Evolutionary conservation across 331 rosid genomes (phyloP).

Genomic region (Erythrophleum ivorense): DNA sequence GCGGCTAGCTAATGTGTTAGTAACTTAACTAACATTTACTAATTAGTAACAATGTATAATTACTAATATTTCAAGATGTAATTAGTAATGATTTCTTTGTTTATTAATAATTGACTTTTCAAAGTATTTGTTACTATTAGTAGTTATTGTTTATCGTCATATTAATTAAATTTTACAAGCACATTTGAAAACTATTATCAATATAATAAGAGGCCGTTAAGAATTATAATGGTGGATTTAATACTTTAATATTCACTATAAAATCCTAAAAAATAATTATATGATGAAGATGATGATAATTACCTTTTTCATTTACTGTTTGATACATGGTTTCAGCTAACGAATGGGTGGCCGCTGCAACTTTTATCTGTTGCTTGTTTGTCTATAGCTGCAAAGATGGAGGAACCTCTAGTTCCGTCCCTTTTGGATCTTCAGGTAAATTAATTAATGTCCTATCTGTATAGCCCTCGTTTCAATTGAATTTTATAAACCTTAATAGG

Average conservation of each 20-base stretch:
- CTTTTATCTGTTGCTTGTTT: constrained; percentile 91
- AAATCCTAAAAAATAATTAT: not conserved
- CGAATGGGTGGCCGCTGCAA: constrained; percentile 93
- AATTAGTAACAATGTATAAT: too few relatives aligned
- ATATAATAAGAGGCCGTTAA: not conserved
- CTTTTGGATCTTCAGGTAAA: constrained; percentile 92
- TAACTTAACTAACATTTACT: too few relatives aligned
- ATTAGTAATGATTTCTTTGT: too few relatives aligned
- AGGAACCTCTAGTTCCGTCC: constrained; percentile 92
- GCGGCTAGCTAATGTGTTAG: too few relatives aligned
- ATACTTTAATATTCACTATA: not conserved
- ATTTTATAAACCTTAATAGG: not conserved
- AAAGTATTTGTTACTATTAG: too few relatives aligned
- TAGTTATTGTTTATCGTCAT: not conserved
- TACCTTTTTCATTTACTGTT: constrained; percentile 19
- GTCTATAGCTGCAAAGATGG: constrained; percentile 99
- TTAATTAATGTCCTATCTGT: not conserved
- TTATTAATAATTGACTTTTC: too few relatives aligned
- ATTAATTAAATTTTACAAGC: not conserved
- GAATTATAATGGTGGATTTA: not conserved
- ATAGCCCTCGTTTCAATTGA: not conserved
- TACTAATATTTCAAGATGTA: too few relatives aligned
- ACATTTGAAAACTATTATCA: not conserved
- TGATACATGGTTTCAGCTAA: constrained; percentile 54
- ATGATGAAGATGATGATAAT: constrained; percentile 25